These are phyloP conservation scores for Fusarium odoratissimum DNA, from an alignment of 2,329 filamentous ascomycete genomes.

Conservation along the genomic window DNA sequence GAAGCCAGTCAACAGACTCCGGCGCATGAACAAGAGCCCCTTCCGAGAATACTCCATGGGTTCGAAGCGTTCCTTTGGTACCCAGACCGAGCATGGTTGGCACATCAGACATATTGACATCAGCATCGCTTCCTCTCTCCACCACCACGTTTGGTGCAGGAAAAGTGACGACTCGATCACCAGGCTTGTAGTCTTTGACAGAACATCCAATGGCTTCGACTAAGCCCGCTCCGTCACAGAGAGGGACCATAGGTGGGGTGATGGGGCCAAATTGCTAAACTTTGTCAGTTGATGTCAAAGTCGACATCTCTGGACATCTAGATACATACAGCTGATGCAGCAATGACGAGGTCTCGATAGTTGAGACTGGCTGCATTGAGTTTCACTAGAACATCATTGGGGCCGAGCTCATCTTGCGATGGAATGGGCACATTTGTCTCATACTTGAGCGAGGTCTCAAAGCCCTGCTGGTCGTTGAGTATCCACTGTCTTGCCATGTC, in stretches of 20 bases:
- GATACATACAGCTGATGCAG: constrained; percentile 45
- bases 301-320: not conserved
- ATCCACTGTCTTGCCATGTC: constrained; percentile 40
- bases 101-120: constrained; percentile 42
- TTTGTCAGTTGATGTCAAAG: not conserved
- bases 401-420: constrained; percentile 55
- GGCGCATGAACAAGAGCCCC: constrained; percentile 66
- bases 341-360: constrained; percentile 61
- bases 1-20: constrained; percentile 50
- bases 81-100: constrained; percentile 66
- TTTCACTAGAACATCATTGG: constrained; percentile 71
- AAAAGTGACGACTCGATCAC: constrained; percentile 67
- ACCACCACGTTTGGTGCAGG: constrained; percentile 46
- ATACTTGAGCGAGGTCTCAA: constrained; percentile 50
- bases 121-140: constrained; percentile 38
- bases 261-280: constrained; percentile 40
- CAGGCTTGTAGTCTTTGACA: constrained; percentile 59
- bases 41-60: constrained; percentile 69
- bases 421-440: constrained; percentile 40
- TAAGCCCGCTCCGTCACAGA: constrained; percentile 57
- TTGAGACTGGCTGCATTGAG: constrained; percentile 62
- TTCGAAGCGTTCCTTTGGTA: constrained; percentile 67
- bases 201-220: constrained; percentile 63
- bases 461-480: constrained; percentile 47
- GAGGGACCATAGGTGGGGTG: constrained; percentile 45